Evolutionary conservation across 2,329 filamentous ascomycete genomes (phyloP).

Genomic region (Celoporthe dispersa): DNA sequence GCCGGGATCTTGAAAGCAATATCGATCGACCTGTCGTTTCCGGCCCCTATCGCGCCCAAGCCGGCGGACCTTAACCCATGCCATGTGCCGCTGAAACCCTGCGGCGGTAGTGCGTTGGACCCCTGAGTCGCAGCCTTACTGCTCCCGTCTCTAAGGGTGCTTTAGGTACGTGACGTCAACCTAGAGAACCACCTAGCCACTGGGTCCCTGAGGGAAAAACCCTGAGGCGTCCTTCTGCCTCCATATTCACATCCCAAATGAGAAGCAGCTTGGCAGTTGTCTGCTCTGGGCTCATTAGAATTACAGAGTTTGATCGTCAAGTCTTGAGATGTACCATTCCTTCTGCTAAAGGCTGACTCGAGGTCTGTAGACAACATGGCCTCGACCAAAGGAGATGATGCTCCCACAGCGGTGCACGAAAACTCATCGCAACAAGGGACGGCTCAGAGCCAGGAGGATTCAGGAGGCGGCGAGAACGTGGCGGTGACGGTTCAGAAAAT

Average conservation of each 20-base stretch:
- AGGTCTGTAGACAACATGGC: not conserved
- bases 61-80: not conserved
- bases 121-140: slow-evolving; percentile 4
- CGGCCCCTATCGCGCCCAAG: not conserved
- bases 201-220: not conserved
- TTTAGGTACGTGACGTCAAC: not conserved
- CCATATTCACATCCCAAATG: not conserved
- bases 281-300: not conserved
- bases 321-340: not conserved
- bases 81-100: slow-evolving; percentile 3
- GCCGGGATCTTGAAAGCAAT: not conserved
- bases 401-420: not conserved
- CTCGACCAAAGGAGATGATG: not conserved
- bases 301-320: not conserved
- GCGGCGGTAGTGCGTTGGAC: not conserved
- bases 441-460: not conserved
- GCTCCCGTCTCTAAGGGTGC: not conserved
- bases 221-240: not conserved
- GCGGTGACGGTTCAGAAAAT: slow-evolving; percentile 47
- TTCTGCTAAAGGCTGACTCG: not conserved
- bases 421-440: not conserved
- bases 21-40: not conserved
- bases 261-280: not conserved
- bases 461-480: not conserved
- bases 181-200: not conserved